These are phyloP conservation scores for Aspergillus sp. DNA, from an alignment of 2,329 filamentous ascomycete genomes.

Conservation along the genomic window DNA sequence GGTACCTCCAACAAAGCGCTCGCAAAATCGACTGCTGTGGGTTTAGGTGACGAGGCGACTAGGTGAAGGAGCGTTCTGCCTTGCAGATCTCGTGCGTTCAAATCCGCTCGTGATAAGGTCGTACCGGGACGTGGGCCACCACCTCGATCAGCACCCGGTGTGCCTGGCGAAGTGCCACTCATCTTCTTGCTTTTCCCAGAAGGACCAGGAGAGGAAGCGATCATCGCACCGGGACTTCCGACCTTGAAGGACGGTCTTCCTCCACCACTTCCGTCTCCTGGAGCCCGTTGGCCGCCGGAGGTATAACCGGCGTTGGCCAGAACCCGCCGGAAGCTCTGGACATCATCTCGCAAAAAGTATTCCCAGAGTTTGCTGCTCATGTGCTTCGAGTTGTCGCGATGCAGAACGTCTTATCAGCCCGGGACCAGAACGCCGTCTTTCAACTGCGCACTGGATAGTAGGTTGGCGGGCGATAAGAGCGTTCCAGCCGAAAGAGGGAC, in stretches of 20 bases:
- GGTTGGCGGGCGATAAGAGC: conserved; percentile 30
- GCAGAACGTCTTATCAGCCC: conserved; percentile 45
- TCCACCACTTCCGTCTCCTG: conserved; percentile 13
- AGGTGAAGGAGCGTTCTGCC: conserved; percentile 81
- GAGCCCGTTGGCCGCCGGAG: conserved; percentile 24
- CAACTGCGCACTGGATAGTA: conserved; percentile 73
- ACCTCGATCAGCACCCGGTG: conserved; percentile 37
- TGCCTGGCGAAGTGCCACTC: conserved; percentile 40
- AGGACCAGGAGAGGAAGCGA: conserved; percentile 24
- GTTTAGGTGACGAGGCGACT: conserved; percentile 66
- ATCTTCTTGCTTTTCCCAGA: conserved; percentile 45
- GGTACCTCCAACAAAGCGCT: conserved; percentile 74
- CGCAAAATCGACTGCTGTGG: conserved; percentile 67
- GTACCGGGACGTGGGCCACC: conserved; percentile 14
- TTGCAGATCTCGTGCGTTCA: conserved; percentile 76
- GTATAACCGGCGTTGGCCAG: conserved; percentile 64
- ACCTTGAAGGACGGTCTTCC: conserved; percentile 18
- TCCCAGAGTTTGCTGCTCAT: conserved; percentile 98
- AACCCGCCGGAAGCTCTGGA: conserved; percentile 86
- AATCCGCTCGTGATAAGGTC: conserved; percentile 55
- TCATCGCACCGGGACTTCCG: conserved; percentile 24
- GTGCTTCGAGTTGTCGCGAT: conserved; percentile 43
- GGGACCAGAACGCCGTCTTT: conserved; percentile 77
- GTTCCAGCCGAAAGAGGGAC: conserved; percentile 11
- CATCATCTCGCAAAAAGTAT: conserved; percentile 94